Percentiles rank a stretch among this genome's conserved stretches.
Evolutionary conservation across 192 early-diverging fungal species (phyloP).

Genomic region (Helicostylum pulchrum): DNA sequence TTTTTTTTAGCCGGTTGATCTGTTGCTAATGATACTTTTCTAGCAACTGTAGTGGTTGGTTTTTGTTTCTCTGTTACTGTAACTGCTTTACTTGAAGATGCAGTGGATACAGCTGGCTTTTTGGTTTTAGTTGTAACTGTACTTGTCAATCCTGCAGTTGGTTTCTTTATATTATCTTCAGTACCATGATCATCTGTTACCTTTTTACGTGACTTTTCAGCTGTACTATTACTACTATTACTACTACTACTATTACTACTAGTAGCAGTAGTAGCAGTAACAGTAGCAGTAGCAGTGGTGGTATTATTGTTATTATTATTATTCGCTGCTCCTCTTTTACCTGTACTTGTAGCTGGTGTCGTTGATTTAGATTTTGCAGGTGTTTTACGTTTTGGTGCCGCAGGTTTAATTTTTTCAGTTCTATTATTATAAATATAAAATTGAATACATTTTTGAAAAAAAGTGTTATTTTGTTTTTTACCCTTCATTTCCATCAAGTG

Average conservation of each 20-base stretch:
- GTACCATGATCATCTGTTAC: not conserved
- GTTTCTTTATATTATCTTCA: conserved; percentile 2
- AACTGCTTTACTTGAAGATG: not conserved
- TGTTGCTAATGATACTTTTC: not conserved
- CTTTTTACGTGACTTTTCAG: not conserved
- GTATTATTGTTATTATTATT: no score
- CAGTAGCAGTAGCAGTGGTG: no score
- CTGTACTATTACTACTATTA: no score
- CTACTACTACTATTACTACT: no score
- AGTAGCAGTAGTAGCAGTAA: not conserved
- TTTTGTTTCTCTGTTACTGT: not conserved
- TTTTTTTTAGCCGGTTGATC: not conserved
- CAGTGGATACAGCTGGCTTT: not conserved
- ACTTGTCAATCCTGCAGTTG: not conserved
- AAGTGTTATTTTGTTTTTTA: conserved; percentile 15
- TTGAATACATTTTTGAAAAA: no score
- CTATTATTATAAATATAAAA: no score
- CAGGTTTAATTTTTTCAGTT: not conserved
- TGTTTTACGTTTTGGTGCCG: not conserved
- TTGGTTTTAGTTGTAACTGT: not conserved
- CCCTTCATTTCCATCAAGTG: conserved; percentile 32
- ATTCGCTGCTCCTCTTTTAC: no score
- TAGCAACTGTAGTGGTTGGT: not conserved
- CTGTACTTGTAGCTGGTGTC: no score
- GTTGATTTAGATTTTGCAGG: not conserved